These are phyloP conservation scores for Malus fusca DNA, from an alignment of 306 rosid species.

Conservation along the genomic window DNA sequence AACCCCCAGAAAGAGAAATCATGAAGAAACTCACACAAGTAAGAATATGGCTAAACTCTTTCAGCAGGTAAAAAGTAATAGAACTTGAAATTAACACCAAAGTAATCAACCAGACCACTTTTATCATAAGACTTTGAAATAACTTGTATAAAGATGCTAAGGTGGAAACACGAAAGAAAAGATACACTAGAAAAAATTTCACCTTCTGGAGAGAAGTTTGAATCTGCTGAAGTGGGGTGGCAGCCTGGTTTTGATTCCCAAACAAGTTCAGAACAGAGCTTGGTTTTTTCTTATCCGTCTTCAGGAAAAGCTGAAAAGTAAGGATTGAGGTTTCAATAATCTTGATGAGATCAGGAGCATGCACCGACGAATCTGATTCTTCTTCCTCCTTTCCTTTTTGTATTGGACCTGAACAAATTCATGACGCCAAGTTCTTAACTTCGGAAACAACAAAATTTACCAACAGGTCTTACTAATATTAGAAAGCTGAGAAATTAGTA, in stretches of 20 bases:
- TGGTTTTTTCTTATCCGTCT: constrained; percentile 73
- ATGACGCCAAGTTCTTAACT: constrained; percentile 7
- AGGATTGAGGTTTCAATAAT: constrained; percentile 69
- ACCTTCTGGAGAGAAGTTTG: constrained; percentile 80
- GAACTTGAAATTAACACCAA: not conserved
- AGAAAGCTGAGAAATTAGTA: not conserved
- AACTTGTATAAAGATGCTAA: not conserved
- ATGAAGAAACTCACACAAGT: not conserved
- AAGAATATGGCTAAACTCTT: not conserved
- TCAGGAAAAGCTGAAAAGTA: constrained; percentile 65
- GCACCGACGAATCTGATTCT: constrained; percentile 46
- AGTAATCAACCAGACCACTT: not conserved
- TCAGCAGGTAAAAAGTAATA: not conserved
- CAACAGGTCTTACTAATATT: not conserved
- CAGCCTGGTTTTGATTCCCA: constrained; percentile 66
- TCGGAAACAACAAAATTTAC: not conserved
- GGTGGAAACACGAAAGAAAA: not conserved
- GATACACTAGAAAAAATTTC: constrained; percentile 12
- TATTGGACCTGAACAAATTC: constrained; percentile 56
- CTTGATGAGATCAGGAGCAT: constrained; percentile 64
- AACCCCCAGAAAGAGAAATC: not conserved
- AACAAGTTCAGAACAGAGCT: constrained; percentile 38
- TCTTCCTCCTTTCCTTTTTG: constrained; percentile 43
- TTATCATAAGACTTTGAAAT: not conserved
- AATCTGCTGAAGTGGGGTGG: constrained; percentile 67